Conservation (phyloP, 257 asterid species). For the Solanum stenotomum region DNA sequence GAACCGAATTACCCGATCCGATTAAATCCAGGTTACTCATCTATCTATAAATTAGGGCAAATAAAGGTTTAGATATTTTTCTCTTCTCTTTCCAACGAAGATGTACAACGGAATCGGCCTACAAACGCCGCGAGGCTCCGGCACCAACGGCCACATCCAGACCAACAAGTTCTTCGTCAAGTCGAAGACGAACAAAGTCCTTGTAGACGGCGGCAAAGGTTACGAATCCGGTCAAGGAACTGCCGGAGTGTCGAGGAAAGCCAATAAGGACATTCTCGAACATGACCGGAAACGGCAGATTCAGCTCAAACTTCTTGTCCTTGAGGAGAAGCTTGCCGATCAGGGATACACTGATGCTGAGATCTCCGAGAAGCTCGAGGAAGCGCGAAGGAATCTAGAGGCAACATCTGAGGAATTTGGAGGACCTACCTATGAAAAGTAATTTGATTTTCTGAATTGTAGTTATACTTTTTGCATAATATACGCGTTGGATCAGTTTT, state of each 20-base stretch:
- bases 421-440: slow-evolving; percentile 5
- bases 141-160: slow-evolving; percentile 85
- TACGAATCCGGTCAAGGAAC: slow-evolving; percentile 62
- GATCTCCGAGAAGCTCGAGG: slow-evolving; percentile 59
- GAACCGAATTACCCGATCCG: background rate
- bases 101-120: slow-evolving; percentile 95
- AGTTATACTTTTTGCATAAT: background rate
- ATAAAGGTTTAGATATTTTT: background rate
- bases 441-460: background rate
- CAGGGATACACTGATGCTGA: slow-evolving; percentile 74
- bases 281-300: slow-evolving; percentile 95
- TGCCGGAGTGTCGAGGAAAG: slow-evolving; percentile 49
- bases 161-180: slow-evolving; percentile 49
- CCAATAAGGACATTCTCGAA: slow-evolving; percentile 70
- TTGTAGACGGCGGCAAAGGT: slow-evolving; percentile 49
- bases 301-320: slow-evolving; percentile 61
- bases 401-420: slow-evolving; percentile 45
- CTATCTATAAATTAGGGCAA: background rate
- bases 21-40: background rate
- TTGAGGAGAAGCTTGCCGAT: slow-evolving; percentile 66
- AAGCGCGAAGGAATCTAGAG: slow-evolving; percentile 54
- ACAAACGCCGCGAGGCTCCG: slow-evolving; percentile 78
- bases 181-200: slow-evolving; percentile 52
- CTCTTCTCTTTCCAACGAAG: background rate
- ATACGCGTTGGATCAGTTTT: background rate